Evolutionary conservation across 306 rosid genomes (phyloP).

Genomic region (Lithocarpus polystachyus): DNA sequence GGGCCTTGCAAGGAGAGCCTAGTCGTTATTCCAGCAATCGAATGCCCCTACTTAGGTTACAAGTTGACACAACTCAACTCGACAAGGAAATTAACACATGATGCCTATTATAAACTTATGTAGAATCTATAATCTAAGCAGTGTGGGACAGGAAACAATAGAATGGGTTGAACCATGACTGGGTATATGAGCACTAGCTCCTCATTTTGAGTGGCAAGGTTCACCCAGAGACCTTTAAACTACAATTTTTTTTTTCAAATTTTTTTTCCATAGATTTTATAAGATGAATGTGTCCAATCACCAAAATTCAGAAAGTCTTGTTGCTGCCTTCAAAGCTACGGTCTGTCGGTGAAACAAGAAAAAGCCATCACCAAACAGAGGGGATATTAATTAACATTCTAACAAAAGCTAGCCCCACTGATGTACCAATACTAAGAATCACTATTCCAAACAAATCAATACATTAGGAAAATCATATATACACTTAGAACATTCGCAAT

Average conservation of each 20-base stretch:
- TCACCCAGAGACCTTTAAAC: no score
- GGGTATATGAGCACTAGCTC: no score
- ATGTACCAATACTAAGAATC: neutral
- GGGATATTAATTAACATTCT: neutral
- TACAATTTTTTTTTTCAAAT: neutral
- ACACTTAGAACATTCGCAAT: neutral
- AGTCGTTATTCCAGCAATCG: neutral
- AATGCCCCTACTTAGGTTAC: neutral
- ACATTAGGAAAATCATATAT: neutral
- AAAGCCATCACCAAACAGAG: neutral
- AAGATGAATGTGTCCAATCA: neutral
- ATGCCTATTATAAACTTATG: no score
- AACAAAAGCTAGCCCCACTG: no score
- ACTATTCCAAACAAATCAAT: neutral
- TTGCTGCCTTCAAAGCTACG: neutral
- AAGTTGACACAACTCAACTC: neutral
- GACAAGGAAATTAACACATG: accelerated
- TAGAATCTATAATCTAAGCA: neutral
- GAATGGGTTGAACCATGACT: neutral
- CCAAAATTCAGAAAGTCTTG: neutral
- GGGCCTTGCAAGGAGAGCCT: neutral
- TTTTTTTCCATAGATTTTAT: neutral
- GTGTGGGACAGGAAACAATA: neutral
- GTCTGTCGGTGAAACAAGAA: neutral
- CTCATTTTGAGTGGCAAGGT: neutral